phyloP scores from a whole-genome alignment of 2,329 filamentous ascomycete genomes.

The Parasarocladium wereldwijsianum region DNA sequence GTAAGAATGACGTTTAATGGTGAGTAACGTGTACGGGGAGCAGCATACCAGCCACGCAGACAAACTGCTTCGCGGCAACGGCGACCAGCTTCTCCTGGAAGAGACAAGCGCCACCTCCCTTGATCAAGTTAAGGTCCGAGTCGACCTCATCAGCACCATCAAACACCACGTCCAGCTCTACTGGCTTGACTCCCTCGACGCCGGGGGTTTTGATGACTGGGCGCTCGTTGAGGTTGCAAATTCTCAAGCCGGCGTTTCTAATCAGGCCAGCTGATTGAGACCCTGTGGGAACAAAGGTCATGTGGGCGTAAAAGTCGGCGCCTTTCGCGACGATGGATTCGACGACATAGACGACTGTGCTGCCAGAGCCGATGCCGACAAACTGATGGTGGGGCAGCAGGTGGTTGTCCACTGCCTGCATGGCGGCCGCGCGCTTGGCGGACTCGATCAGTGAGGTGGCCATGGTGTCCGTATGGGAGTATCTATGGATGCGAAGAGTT shows the following conservation, averaged over 20 bases:
- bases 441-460: constrained; percentile 43
- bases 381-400: constrained; percentile 47
- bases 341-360: constrained; percentile 73
- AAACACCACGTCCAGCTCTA: constrained; percentile 75
- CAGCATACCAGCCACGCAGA: constrained; percentile 64
- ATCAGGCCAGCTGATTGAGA: constrained; percentile 85
- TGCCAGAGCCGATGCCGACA: constrained; percentile 69
- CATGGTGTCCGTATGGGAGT: too few species aligned
- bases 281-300: constrained; percentile 85
- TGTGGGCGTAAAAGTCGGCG: constrained; percentile 36
- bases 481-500: too few species aligned
- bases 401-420: constrained; percentile 58
- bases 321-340: constrained; percentile 59
- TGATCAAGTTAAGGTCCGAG: constrained; percentile 88
- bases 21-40: too few species aligned
- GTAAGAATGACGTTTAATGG: neutral
- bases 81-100: constrained; percentile 97
- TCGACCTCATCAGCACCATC: constrained; percentile 97
- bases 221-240: constrained; percentile 65
- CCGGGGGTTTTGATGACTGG: constrained; percentile 23
- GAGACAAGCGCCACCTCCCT: constrained; percentile 91
- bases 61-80: constrained; percentile 66
- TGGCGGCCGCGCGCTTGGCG: constrained; percentile 63
- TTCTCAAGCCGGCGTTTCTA: constrained; percentile 57
- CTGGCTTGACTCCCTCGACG: constrained; percentile 12